phyloP scores from a whole-genome alignment of 148 eudicot genomes.

The Vaccinium myrtillus region DNA sequence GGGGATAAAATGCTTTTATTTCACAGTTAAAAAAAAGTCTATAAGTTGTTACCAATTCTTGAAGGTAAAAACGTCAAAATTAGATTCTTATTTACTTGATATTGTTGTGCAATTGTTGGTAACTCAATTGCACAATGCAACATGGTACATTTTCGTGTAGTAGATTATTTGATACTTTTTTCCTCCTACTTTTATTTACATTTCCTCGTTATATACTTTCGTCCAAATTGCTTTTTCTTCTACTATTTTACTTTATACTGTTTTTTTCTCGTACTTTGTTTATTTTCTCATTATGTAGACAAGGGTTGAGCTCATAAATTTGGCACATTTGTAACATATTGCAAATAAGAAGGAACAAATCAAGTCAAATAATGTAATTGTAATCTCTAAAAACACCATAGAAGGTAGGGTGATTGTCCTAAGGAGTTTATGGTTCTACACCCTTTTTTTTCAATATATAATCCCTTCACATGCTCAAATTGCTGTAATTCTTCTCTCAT shows the following conservation, averaged over 20 bases:
- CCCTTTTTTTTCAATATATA: background rate
- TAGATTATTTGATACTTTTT: background rate
- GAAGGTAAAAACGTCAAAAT: background rate
- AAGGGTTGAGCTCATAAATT: background rate
- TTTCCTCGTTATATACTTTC: too few species aligned
- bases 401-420: background rate
- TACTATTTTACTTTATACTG: background rate
- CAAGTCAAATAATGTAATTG: background rate
- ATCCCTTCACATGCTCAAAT: background rate
- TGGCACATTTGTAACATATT: background rate
- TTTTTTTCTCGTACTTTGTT: background rate
- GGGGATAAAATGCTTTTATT: background rate
- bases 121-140: background rate
- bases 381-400: background rate
- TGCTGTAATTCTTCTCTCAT: conserved; percentile 3
- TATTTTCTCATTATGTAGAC: background rate
- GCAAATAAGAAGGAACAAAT: background rate
- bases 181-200: background rate
- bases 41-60: background rate
- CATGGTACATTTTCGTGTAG: background rate
- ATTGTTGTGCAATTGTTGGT: background rate
- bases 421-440: background rate
- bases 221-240: background rate
- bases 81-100: background rate
- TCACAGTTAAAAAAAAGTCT: background rate